Evolutionary conservation across 139 green algal genomes (phyloP).

Genomic region (Chlamydomonas applanata): DNA sequence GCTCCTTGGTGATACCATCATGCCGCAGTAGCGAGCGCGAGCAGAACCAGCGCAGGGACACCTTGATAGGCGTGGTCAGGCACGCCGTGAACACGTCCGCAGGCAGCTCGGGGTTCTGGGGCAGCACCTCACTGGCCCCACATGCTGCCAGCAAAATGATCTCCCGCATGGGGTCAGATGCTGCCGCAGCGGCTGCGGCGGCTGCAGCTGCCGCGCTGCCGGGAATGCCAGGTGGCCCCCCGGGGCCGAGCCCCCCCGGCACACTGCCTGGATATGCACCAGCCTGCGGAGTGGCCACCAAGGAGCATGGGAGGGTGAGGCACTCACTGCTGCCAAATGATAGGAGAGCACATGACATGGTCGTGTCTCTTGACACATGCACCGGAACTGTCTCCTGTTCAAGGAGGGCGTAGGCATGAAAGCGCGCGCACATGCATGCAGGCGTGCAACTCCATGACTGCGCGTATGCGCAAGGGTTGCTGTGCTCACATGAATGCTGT

Average conservation of each 20-base stretch:
- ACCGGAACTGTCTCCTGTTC: too few species aligned
- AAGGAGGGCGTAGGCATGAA: too few species aligned
- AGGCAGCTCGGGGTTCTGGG: constrained; percentile 86
- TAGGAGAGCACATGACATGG: too few species aligned
- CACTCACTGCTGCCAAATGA: too few species aligned
- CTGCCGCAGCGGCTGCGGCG: constrained; percentile 10
- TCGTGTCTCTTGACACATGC: too few species aligned
- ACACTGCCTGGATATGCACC: too few species aligned
- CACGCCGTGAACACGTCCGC: constrained; percentile 97
- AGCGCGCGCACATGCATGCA: too few species aligned
- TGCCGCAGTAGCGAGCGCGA: constrained; percentile 47
- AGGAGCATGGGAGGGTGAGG: too few species aligned
- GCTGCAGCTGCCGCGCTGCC: background rate
- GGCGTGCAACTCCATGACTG: too few species aligned
- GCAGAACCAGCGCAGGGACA: constrained; percentile 89
- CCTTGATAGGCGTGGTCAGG: constrained; percentile 98
- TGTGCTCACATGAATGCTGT: too few species aligned
- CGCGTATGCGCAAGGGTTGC: constrained; percentile 14
- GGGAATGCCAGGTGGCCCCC: background rate
- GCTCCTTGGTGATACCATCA: constrained; percentile 73
- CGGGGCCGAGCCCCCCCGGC: too few species aligned
- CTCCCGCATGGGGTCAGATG: constrained; percentile 62
- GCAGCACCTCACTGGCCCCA: constrained; percentile 83
- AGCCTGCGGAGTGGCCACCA: too few species aligned
- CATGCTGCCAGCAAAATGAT: constrained; percentile 93